These are phyloP conservation scores for Gossypium arboreum DNA, from an alignment of 345 rosid species.

Conservation along the genomic window DNA sequence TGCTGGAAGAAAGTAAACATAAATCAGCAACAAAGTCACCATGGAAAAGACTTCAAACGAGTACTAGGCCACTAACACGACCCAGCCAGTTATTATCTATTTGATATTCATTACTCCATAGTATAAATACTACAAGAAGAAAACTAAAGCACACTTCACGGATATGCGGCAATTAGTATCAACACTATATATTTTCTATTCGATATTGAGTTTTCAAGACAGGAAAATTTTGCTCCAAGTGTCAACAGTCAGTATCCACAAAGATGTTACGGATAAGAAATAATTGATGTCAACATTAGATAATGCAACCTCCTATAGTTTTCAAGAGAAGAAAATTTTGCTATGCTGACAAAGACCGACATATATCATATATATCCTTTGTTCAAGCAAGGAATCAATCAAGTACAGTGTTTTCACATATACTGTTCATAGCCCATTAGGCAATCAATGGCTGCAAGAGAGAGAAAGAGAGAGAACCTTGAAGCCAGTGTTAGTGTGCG, in stretches of 20 bases:
- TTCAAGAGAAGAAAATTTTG: background rate
- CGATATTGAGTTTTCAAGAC: too few relatives aligned
- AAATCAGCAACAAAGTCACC: background rate
- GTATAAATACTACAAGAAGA: background rate
- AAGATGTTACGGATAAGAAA: background rate
- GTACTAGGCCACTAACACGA: background rate
- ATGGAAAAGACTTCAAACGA: background rate
- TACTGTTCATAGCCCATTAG: background rate
- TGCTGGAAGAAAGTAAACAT: background rate
- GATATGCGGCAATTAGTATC: background rate
- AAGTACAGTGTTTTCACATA: background rate
- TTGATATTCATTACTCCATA: background rate
- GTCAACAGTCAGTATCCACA: background rate
- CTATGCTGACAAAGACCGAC: background rate
- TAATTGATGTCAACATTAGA: background rate
- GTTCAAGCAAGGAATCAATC: background rate
- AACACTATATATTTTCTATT: background rate
- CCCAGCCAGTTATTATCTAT: background rate
- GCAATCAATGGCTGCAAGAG: background rate
- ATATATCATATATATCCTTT: background rate
- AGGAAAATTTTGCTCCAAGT: too few relatives aligned
- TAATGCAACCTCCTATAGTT: background rate
- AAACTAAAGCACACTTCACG: background rate
- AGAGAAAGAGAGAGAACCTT: conserved; percentile 43
- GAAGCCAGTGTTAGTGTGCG: conserved; percentile 58